Evolutionary conservation across 192 early-diverging fungal genomes (phyloP), one percentile per base, ranked within the genome.

Genomic region (Chytriomyces confervae): DNA sequence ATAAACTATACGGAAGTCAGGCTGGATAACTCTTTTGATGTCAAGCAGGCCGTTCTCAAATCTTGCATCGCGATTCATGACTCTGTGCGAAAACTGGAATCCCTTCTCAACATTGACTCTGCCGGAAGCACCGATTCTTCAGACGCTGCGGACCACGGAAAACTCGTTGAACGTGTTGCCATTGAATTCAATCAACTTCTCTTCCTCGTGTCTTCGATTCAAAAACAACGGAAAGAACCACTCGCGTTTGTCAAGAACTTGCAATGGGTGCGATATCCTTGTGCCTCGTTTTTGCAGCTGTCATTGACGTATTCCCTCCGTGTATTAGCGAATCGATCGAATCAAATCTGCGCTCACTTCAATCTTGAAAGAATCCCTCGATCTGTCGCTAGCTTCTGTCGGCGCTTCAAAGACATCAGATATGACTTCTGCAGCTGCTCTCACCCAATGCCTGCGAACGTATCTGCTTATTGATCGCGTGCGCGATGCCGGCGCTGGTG

Each of bases 161-260:
- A 95, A 62, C 88, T 91, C 24, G 85, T 95, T 24, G 94, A 95
- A 69, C 89, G 93, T 23, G 93, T 95, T 7, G 94, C 94, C 13
- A 90, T 93, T 29, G 94, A 95, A 82, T 95, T 88, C 75, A 94
- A 95, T 67, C 93, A 95, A 64, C 90, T 95, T 84, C 91, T 89
- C 71, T 92, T 93, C 74, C 86, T 94, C 7, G 90, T 93, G 1
- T 84, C 82, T 18, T 83, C 85, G 63, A 91, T 91, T 6, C 18
- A 77, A 47, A 66, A 71, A 9, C 47, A 29, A 20, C 10, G 11
- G 9, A 57, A 57, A 20, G 53, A 57, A n/a, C 16, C 67, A n/a
- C 77, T 90, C 20, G 83, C 91, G 1, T 93, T 94, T 82, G 91
- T 95, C 9, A 71, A 84, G n/a, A 89, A 91, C 46, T 89, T 93